phyloP scores from a whole-genome alignment of 306 rosid species.

The Comarum palustre region DNA sequence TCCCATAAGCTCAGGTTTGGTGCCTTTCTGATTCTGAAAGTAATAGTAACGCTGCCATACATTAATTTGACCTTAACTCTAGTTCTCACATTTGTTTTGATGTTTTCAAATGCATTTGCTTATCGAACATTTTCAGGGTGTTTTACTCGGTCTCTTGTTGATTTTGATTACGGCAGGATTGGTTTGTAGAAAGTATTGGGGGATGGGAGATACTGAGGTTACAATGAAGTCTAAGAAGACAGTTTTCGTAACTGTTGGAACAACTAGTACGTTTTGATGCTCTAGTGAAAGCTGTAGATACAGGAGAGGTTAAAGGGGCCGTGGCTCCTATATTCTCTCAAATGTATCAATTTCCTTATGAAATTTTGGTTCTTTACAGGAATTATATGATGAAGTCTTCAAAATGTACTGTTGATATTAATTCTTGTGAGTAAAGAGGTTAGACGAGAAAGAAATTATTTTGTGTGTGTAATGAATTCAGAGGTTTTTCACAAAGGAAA shows the following conservation, averaged over 20 bases:
- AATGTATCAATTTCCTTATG: constrained; percentile 37
- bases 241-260: constrained; percentile 82
- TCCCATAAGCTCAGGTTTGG: constrained; percentile 51
- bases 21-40: constrained; percentile 62
- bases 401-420: neutral
- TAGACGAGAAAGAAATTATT: neutral
- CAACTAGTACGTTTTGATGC: constrained; percentile 79
- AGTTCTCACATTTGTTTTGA: neutral
- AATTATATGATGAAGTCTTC: neutral
- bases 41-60: constrained; percentile 58
- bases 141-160: neutral
- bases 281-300: constrained; percentile 60
- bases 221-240: constrained; percentile 28
- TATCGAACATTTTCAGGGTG: neutral
- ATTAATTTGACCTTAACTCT: neutral
- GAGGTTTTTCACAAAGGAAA: neutral
- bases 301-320: constrained; percentile 50
- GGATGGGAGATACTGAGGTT: constrained; percentile 41
- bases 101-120: neutral
- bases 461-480: neutral
- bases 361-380: neutral
- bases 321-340: constrained; percentile 65
- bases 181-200: neutral
- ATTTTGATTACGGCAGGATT: neutral
- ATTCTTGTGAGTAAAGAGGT: neutral